A percentile compares a stretch with the other conserved stretches of the same genome.
These are phyloP conservation scores for Teratosphaeria destructans DNA, from an alignment of 2,329 filamentous ascomycete genomes.

Conservation along the genomic window DNA sequence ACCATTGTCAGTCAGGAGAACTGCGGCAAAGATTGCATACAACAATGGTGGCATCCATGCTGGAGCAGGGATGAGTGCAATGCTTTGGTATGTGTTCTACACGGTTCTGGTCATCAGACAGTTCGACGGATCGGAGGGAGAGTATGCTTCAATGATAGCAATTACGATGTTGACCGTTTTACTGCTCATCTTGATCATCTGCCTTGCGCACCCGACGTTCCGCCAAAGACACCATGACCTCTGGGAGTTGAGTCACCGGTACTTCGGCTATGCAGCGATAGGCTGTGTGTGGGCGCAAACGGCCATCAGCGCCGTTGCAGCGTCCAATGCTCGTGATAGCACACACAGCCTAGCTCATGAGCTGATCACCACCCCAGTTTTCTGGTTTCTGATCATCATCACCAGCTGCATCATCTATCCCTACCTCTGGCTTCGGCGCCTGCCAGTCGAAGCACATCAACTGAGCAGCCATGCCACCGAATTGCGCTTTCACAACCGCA, in stretches of 20 bases:
- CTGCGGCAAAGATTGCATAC: slow-evolving; percentile 30
- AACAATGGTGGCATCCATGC: slow-evolving; percentile 32
- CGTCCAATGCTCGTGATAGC: neutral
- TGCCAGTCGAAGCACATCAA: slow-evolving; percentile 53
- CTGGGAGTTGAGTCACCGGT: slow-evolving; percentile 63
- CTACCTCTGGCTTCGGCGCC: slow-evolving; percentile 61
- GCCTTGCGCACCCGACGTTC: slow-evolving; percentile 53
- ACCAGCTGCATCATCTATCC: slow-evolving; percentile 59
- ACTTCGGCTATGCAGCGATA: slow-evolving; percentile 59
- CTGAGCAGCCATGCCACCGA: slow-evolving; percentile 64
- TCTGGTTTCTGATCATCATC: slow-evolving; percentile 60
- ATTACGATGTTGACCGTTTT: slow-evolving; percentile 39
- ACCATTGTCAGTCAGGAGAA: slow-evolving; percentile 26
- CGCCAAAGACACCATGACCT: slow-evolving; percentile 54
- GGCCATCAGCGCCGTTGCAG: slow-evolving; percentile 40
- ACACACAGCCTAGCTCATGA: neutral
- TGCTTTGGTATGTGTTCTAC: slow-evolving; percentile 37
- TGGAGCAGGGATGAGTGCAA: slow-evolving; percentile 26
- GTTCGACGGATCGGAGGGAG: slow-evolving; percentile 7
- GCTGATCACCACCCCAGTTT: slow-evolving; percentile 33
- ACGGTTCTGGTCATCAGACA: slow-evolving; percentile 22
- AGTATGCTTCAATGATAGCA: slow-evolving; percentile 3
- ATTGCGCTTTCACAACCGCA: slow-evolving; percentile 57
- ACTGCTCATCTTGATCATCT: slow-evolving; percentile 48
- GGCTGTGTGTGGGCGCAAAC: slow-evolving; percentile 55